phyloP scores from a whole-genome alignment of 176 grass and related monocot genomes.

The Echinochloa phyllopogon region DNA sequence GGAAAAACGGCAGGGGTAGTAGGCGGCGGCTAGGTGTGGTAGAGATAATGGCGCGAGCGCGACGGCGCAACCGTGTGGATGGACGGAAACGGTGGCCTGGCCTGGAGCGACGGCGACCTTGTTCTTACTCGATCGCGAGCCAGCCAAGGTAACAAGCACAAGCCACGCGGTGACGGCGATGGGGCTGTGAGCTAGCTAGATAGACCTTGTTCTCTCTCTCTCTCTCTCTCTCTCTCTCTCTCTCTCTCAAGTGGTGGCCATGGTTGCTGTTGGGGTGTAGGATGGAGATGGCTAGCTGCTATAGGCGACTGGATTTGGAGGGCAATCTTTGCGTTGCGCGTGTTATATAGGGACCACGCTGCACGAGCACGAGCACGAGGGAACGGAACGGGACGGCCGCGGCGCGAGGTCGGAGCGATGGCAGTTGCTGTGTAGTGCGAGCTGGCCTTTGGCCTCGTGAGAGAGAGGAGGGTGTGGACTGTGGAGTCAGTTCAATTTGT shows the following conservation, averaged over 20 bases:
- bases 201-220: not conserved
- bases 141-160: not conserved
- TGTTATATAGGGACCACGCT: conserved; percentile 41
- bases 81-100: not conserved
- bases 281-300: conserved; percentile 13
- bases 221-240: not conserved
- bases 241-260: conserved; percentile 25
- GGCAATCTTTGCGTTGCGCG: not conserved
- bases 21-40: not conserved
- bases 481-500: not conserved
- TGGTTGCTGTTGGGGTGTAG: conserved; percentile 19
- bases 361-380: not conserved
- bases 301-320: conserved; percentile 5
- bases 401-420: no score
- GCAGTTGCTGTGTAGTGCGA: no score
- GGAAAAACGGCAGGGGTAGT: not conserved
- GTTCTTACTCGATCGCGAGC: conserved; percentile 5
- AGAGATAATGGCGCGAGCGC: conserved; percentile 17
- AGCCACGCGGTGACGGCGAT: not conserved
- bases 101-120: conserved; percentile 39
- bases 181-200: not conserved
- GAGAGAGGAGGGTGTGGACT: not conserved
- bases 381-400: no score
- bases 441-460: not conserved
- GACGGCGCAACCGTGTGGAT: conserved; percentile 24